Evolutionary conservation across 225 moss, liverwort and hornwort species (phyloP).

Genomic region (Physcomitrellopsis africana): DNA sequence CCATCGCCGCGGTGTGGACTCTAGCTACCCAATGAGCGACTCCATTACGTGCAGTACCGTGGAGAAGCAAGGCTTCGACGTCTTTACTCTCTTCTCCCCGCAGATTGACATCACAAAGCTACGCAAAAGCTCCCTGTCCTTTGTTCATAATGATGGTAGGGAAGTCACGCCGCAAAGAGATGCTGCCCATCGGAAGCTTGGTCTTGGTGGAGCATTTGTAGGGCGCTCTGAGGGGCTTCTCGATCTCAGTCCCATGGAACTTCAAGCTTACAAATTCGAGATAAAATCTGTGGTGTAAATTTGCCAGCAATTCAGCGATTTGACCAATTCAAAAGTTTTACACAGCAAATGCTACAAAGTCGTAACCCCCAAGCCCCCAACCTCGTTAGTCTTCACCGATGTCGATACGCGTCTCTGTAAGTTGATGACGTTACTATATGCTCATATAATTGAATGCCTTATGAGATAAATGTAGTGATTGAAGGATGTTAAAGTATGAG

Average conservation of each 20-base stretch:
- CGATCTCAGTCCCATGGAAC: conserved; percentile 76
- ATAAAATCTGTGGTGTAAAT: conserved; percentile 48
- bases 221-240: conserved; percentile 37
- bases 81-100: conserved; percentile 61
- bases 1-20: conserved; percentile 79
- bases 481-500: too few species aligned
- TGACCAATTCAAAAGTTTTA: too few species aligned
- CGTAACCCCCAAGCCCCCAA: too few species aligned
- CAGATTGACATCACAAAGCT: conserved; percentile 50
- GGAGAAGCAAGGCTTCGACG: conserved; percentile 40
- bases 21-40: conserved; percentile 46
- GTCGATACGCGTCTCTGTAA: too few species aligned
- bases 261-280: conserved; percentile 83
- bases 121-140: conserved; percentile 66
- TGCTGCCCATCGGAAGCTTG: conserved; percentile 75
- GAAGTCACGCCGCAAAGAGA: conserved; percentile 52
- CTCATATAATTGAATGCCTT: too few species aligned
- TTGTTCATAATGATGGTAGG: conserved; percentile 59
- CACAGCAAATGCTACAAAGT: too few species aligned
- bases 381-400: too few species aligned
- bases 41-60: conserved; percentile 44
- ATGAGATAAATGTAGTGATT: too few species aligned
- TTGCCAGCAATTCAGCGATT: too few species aligned
- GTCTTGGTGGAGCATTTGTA: conserved; percentile 37
- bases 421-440: too few species aligned